phyloP scores from a whole-genome alignment of 768 basidiomycete species.

The Termitomyces sp. region DNA sequence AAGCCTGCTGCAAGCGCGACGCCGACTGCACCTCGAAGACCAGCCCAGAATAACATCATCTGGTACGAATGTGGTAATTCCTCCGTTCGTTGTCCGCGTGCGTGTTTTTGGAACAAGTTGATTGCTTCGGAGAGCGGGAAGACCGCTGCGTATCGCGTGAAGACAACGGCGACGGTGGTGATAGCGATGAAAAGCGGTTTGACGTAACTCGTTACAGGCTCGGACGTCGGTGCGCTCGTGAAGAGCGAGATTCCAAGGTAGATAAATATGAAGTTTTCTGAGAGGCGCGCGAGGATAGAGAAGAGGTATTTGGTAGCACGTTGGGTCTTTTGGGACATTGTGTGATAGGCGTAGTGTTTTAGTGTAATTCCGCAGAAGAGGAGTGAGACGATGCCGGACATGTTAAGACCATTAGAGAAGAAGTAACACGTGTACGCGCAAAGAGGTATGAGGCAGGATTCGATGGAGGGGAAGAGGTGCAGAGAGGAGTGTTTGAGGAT shows the following conservation, averaged over 20 bases:
- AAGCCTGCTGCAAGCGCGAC: slow-evolving; percentile 97
- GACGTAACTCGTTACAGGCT: slow-evolving; percentile 78
- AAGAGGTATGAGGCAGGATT: slow-evolving; percentile 93
- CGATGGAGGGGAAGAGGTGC: slow-evolving; percentile 84
- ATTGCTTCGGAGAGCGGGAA: slow-evolving; percentile 94
- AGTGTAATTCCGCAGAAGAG: slow-evolving; percentile 98
- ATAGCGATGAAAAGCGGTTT: slow-evolving; percentile 95
- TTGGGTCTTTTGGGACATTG: slow-evolving; percentile 95
- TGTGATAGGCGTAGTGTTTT: slow-evolving; percentile 99
- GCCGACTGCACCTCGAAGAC: slow-evolving; percentile 93
- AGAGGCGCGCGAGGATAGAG: slow-evolving; percentile 87
- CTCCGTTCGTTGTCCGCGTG: slow-evolving; percentile 80
- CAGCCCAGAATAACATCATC: slow-evolving; percentile 99
- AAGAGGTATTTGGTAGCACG: slow-evolving; percentile 95
- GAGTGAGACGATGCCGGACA: slow-evolving; percentile 96
- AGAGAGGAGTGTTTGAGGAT: slow-evolving; percentile 93
- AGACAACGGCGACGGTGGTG: slow-evolving; percentile 87
- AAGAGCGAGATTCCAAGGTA: slow-evolving; percentile 98
- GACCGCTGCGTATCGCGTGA: slow-evolving; percentile 93
- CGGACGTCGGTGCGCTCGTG: slow-evolving; percentile 76
- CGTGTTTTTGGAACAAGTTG: slow-evolving; percentile 87
- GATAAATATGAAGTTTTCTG: slow-evolving; percentile 99
- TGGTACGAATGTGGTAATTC: slow-evolving; percentile 97
- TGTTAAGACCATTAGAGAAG: slow-evolving; percentile 92
- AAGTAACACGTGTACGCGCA: slow-evolving; percentile 98